Conservation (phyloP, 2,329 filamentous ascomycete genomes). For the Chalaropsis thielavioides region DNA sequence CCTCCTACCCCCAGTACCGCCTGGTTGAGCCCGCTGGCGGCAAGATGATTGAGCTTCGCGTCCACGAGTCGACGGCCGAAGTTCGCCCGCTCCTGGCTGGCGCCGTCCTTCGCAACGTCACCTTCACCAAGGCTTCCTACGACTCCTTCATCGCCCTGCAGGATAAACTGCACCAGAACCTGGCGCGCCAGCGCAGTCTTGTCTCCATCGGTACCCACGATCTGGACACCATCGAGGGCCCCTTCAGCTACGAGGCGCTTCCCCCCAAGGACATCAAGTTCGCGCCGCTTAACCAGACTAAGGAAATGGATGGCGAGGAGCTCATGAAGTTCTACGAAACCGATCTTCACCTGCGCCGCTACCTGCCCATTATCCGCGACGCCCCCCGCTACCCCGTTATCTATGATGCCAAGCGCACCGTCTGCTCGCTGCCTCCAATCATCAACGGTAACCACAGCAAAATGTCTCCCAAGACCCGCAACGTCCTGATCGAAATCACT, state of each 20-base stretch:
- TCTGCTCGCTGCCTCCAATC: constrained; percentile 90
- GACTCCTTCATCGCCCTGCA: constrained; percentile 96
- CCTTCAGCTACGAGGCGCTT: constrained; percentile 91
- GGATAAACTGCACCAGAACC: constrained; percentile 94
- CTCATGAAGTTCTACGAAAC: constrained; percentile 92
- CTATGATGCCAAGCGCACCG: constrained; percentile 70
- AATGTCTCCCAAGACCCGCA: constrained; percentile 78
- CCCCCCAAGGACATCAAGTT: constrained; percentile 89
- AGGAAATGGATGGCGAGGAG: constrained; percentile 73
- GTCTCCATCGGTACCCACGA: constrained; percentile 98
- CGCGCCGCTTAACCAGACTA: constrained; percentile 74
- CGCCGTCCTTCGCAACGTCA: constrained; percentile 78
- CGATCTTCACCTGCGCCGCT: constrained; percentile 82
- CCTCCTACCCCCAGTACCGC: constrained; percentile 63
- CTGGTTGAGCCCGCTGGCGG: constrained; percentile 58
- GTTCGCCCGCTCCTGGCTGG: constrained; percentile 81
- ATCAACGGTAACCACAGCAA: constrained; percentile 98
- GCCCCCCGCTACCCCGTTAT: constrained; percentile 92
- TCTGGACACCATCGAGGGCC: constrained; percentile 79
- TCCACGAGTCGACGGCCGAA: constrained; percentile 57
- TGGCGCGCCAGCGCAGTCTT: constrained; percentile 81
- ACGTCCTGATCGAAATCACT: constrained; percentile 94
- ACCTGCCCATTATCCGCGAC: constrained; percentile 86
- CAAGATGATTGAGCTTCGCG: constrained; percentile 65
- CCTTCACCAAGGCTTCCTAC: constrained; percentile 81